These are phyloP conservation scores for Stereocaulon alpinum DNA, from an alignment of 495 filamentous ascomycete genomes.

Conservation along the genomic window DNA sequence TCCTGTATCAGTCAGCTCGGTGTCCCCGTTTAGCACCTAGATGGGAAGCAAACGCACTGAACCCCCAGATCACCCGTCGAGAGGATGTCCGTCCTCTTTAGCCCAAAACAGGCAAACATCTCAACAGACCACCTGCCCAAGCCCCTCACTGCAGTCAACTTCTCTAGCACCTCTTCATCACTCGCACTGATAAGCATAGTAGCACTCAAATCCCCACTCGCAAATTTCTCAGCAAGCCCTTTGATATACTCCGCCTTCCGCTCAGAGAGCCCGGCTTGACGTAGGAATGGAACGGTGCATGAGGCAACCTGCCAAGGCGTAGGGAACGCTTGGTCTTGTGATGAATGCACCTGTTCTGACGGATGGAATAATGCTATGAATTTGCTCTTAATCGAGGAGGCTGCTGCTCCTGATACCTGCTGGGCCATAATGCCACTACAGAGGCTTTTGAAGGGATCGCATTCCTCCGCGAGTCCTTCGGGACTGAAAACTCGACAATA, in stretches of 20 bases:
- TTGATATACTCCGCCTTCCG: constrained; percentile 92
- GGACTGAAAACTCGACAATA: constrained; percentile 71
- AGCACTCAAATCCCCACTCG: constrained; percentile 59
- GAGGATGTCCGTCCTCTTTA: constrained; percentile 91
- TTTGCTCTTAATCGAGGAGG: constrained; percentile 72
- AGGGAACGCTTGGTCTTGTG: constrained; percentile 47
- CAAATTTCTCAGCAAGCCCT: constrained; percentile 76
- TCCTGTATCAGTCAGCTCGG: constrained; percentile 29
- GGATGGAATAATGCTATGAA: constrained; percentile 68
- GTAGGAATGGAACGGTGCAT: constrained; percentile 50
- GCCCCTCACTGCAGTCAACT: constrained; percentile 66
- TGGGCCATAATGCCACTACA: constrained; percentile 85
- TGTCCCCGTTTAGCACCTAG: background rate
- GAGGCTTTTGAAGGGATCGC: constrained; percentile 81
- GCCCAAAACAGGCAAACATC: constrained; percentile 90
- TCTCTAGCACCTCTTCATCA: constrained; percentile 78
- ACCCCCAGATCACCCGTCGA: constrained; percentile 88
- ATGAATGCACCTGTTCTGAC: constrained; percentile 15
- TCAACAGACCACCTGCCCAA: constrained; percentile 87
- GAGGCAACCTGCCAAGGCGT: constrained; percentile 58
- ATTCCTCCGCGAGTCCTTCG: constrained; percentile 66
- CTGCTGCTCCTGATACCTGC: constrained; percentile 88
- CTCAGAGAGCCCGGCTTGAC: constrained; percentile 77
- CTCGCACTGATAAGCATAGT: constrained; percentile 61
- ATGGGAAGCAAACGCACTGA: constrained; percentile 45